phyloP scores from a whole-genome alignment of 73 alveolate species.

The Paramecium sexaurelia region DNA sequence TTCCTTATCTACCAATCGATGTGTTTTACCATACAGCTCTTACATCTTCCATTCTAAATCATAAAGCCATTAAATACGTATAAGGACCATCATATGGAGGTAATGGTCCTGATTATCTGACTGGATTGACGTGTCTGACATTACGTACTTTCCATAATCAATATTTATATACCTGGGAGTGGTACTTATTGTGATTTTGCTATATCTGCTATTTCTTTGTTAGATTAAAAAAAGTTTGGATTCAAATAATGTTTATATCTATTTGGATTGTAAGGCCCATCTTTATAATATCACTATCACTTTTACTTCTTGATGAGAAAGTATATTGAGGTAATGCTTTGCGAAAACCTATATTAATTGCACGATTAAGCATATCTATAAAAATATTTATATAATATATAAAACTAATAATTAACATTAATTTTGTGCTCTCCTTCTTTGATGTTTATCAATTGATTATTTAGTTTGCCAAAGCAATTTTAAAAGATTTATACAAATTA shows the following conservation, averaged over 20 bases:
- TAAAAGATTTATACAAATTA: no score
- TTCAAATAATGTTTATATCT: slow-evolving; percentile 75
- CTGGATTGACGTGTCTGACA: slow-evolving; percentile 92
- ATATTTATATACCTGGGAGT: slow-evolving; percentile 56
- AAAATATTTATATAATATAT: neutral
- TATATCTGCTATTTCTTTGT: slow-evolving; percentile 83
- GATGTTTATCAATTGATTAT: no score
- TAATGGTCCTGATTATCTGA: slow-evolving; percentile 91
- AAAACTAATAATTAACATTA: neutral
- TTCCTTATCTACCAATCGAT: slow-evolving; percentile 81
- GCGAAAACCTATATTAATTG: neutral
- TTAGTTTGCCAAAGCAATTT: no score
- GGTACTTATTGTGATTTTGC: slow-evolving; percentile 76
- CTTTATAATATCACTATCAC: neutral
- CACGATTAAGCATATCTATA: slow-evolving; percentile 33
- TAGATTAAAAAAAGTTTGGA: slow-evolving; percentile 83
- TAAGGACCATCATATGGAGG: slow-evolving; percentile 94
- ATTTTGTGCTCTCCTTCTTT: neutral
- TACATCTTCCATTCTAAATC: slow-evolving; percentile 82
- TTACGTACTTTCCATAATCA: slow-evolving; percentile 74
- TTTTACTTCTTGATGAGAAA: neutral
- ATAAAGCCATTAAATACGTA: slow-evolving; percentile 50
- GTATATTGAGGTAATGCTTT: slow-evolving; percentile 23
- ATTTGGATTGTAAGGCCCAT: slow-evolving; percentile 93
- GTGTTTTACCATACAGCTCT: slow-evolving; percentile 75